phyloP scores from a whole-genome alignment of 179 eudicot genomes.

The Amaranthus tricolor region DNA sequence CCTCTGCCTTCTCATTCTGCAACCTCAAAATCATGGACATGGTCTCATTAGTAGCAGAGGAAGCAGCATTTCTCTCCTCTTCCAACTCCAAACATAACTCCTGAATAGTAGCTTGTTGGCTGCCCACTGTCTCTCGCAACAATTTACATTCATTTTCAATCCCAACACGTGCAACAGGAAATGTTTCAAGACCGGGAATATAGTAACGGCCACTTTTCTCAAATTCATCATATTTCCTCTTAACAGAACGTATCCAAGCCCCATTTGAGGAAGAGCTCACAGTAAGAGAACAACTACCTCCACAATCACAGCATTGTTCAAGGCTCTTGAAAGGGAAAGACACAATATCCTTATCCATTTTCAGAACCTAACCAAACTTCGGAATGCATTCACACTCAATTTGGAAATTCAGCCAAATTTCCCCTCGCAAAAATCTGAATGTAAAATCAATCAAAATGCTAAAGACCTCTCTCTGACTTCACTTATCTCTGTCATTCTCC shows the following conservation, averaged over 20 bases:
- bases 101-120: constrained; percentile 65
- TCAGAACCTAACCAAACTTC: constrained; percentile 12
- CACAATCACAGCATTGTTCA: constrained; percentile 65
- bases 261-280: constrained; percentile 41
- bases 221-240: constrained; percentile 65
- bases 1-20: constrained; percentile 87
- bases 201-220: constrained; percentile 40
- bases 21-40: constrained; percentile 94
- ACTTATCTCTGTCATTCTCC: too few relatives aligned
- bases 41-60: constrained; percentile 90
- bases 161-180: constrained; percentile 65
- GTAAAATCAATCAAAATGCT: not conserved
- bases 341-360: constrained; percentile 45
- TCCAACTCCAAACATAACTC: constrained; percentile 69
- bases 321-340: constrained; percentile 38
- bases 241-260: constrained; percentile 65
- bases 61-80: constrained; percentile 87
- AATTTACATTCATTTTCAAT: constrained; percentile 62
- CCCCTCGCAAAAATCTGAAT: not conserved
- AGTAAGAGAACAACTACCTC: constrained; percentile 49
- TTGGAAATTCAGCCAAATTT: constrained; percentile 3
- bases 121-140: constrained; percentile 65
- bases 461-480: too few relatives aligned
- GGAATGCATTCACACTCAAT: constrained; percentile 19
- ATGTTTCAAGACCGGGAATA: constrained; percentile 55